Evolutionary conservation across 106 monocot genomes (phyloP), one percentile per base, ranked within the genome.

Genomic region (Dendrobium chrysotoxum): DNA sequence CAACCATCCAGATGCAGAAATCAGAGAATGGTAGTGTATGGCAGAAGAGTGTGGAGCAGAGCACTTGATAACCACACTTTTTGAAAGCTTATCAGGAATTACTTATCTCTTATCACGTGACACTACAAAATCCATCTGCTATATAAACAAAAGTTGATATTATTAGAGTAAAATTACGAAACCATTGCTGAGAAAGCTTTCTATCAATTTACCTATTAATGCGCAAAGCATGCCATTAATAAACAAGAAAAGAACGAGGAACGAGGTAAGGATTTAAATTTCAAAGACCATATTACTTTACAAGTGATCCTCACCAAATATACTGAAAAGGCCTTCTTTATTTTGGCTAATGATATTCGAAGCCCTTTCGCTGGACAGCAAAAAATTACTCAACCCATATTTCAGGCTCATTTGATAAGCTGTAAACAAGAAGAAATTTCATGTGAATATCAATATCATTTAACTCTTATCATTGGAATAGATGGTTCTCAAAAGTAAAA

Each of bases 301-400:
- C 38, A 72, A 38, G 16, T 25, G 8, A 74, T 40, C 16, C 39
- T 74, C 42, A 74, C 74, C 74, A 42, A 74, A 74, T 74, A 74
- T 21, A 74, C 74, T 74, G 74, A 74, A 74, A 40, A 74, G 7
- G 40, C 74, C 74, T 74, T 74, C 74, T 42, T 74, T 74, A 41
- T 74, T 74, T 74, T 74, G 74, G 74, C 74, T 74, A 74, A 74
- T 12, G 39, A 74, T 74, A 42, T 74, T 41, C 42, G 40, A 40
- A 74, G 21, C 74, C 74, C 74, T 74, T 40, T 42, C 5, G 6
- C 38, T 41, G 2, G 74, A 74, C 28, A 74, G 41, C 41, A 74
- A 74, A 74, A 39, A 74, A 39, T 74, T 31, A 74, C 21, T 40
- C 41, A 74, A 40, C 74, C 74, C 39, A 40, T 40, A 74, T 74